A percentile compares a stretch with the other conserved stretches of the same genome.
These are phyloP conservation scores for Gynandropsis gynandra DNA, from an alignment of 345 rosid species.

Conservation along the genomic window DNA sequence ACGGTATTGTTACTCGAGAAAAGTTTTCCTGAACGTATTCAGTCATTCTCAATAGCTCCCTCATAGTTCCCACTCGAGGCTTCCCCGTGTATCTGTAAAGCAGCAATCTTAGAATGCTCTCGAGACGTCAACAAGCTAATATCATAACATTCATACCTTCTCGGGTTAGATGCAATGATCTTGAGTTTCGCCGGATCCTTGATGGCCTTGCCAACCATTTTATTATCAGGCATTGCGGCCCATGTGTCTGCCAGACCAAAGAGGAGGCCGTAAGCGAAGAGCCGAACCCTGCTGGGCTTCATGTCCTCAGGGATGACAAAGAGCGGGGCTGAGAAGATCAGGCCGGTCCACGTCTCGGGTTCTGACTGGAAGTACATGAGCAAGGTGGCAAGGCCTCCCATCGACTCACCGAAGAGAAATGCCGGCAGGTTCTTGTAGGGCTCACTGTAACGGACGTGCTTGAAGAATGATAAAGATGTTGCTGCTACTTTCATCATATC, in stretches of 20 bases:
- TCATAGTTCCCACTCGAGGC: conserved; percentile 93
- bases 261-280: conserved; percentile 72
- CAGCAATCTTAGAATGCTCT: not conserved
- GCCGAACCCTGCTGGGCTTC: conserved; percentile 67
- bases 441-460: conserved; percentile 63
- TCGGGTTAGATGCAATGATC: conserved; percentile 76
- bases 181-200: conserved; percentile 74
- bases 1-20: conserved; percentile 46
- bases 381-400: conserved; percentile 85
- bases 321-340: conserved; percentile 94
- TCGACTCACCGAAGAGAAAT: conserved; percentile 84
- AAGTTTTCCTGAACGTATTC: conserved; percentile 78
- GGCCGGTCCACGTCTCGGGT: conserved; percentile 71
- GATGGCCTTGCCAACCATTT: conserved; percentile 80
- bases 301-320: conserved; percentile 82
- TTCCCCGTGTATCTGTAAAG: conserved; percentile 57
- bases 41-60: conserved; percentile 68
- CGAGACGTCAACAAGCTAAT: not conserved
- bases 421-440: conserved; percentile 69
- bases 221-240: conserved; percentile 88
- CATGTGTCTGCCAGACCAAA: conserved; percentile 92
- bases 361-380: conserved; percentile 89
- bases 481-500: conserved; percentile 89
- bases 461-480: conserved; percentile 70
- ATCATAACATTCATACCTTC: conserved; percentile 47